phyloP scores from a whole-genome alignment of 2,329 filamentous ascomycete genomes.

The Alternaria sp. region DNA sequence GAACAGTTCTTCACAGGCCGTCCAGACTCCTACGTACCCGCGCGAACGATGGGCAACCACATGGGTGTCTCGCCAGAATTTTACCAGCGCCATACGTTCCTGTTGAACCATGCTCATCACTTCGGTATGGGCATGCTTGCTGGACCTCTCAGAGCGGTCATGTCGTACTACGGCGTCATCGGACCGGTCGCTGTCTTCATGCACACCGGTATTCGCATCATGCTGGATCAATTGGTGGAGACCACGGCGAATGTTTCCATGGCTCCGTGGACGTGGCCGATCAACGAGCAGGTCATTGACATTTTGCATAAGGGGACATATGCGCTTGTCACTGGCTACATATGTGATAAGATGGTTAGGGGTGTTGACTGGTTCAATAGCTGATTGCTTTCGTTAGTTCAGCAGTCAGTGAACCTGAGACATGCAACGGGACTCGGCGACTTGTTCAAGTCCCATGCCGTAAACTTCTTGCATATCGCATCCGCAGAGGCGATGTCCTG shows the following conservation, averaged over 20 bases:
- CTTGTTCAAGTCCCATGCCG: too few species aligned
- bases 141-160: conserved; percentile 30
- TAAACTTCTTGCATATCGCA: too few species aligned
- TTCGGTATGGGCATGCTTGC: conserved; percentile 39
- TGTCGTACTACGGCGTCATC: conserved; percentile 42
- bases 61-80: conserved; percentile 24
- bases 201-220: conserved; percentile 35
- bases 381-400: too few species aligned
- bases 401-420: too few species aligned
- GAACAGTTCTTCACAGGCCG: conserved; percentile 39
- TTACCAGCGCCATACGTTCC: conserved; percentile 19
- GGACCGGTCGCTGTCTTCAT: conserved; percentile 39
- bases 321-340: conserved; percentile 35
- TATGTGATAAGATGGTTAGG: conserved; percentile 26
- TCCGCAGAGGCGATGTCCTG: too few species aligned
- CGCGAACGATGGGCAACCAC: conserved; percentile 35
- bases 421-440: too few species aligned
- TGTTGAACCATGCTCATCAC: conserved; percentile 38
- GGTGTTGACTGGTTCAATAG: conserved; percentile 27
- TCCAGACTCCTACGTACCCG: conserved; percentile 40
- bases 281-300: conserved; percentile 43
- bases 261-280: conserved; percentile 43
- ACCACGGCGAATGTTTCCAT: conserved; percentile 36
- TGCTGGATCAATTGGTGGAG: conserved; percentile 41
- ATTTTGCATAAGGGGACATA: conserved; percentile 39